A percentile compares a stretch with the other conserved stretches of the same genome.
These are phyloP conservation scores for Daedalea quercina DNA, from an alignment of 768 basidiomycete genomes.

Conservation along the genomic window DNA sequence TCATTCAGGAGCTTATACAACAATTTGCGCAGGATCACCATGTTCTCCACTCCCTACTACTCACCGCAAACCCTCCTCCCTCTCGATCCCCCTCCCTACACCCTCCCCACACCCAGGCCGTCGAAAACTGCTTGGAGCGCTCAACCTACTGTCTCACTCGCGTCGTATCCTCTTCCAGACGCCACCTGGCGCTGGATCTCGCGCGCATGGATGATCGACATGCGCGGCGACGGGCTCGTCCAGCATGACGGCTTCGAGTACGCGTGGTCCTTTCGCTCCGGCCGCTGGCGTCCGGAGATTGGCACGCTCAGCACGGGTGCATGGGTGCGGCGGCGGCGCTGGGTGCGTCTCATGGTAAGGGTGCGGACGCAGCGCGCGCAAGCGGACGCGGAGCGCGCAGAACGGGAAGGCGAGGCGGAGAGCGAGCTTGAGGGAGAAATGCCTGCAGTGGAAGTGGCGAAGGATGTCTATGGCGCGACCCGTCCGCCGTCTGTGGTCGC, in stretches of 20 bases:
- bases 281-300: slow-evolving; percentile 58
- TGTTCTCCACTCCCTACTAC: slow-evolving; percentile 71
- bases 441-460: neutral
- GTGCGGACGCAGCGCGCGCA: slow-evolving; percentile 24
- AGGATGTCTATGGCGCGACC: slow-evolving; percentile 10
- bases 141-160: slow-evolving; percentile 51
- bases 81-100: slow-evolving; percentile 68
- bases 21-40: slow-evolving; percentile 43
- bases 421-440: neutral
- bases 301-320: slow-evolving; percentile 58
- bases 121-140: slow-evolving; percentile 30
- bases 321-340: slow-evolving; percentile 74
- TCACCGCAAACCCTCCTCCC: slow-evolving; percentile 66
- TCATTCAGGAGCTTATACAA: neutral
- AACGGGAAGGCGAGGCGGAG: neutral
- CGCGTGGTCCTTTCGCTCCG: slow-evolving; percentile 67
- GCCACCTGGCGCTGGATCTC: slow-evolving; percentile 82
- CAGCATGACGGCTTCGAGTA: slow-evolving; percentile 85
- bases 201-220: slow-evolving; percentile 81
- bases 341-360: slow-evolving; percentile 81
- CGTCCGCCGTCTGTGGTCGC: slow-evolving; percentile 20
- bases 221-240: slow-evolving; percentile 74
- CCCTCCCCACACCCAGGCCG: slow-evolving; percentile 38
- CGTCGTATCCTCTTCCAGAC: slow-evolving; percentile 68
- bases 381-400: slow-evolving; percentile 6